Conservation (phyloP, 2,329 filamentous ascomycete species). For the Xylariaceae sp. region DNA sequence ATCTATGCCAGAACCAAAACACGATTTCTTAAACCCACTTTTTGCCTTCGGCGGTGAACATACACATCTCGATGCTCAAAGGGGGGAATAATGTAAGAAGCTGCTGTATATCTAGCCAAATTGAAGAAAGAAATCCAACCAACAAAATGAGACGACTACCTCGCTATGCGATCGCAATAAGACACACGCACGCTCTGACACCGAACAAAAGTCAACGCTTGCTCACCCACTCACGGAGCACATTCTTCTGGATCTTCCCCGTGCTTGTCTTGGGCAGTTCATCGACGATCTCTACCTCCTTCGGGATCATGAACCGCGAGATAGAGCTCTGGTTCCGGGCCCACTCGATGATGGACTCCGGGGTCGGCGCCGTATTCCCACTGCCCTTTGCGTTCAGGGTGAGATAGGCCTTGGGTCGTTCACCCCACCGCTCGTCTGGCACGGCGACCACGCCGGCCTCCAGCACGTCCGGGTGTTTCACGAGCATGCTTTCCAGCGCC, state of each 20-base stretch:
- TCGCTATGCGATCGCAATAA: too few species aligned
- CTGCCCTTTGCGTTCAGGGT: constrained; percentile 64
- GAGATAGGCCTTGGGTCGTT: constrained; percentile 89
- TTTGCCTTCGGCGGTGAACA: too few species aligned
- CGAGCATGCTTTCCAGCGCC: constrained; percentile 83
- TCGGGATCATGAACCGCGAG: constrained; percentile 81
- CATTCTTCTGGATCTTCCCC: constrained; percentile 94
- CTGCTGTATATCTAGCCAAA: too few species aligned
- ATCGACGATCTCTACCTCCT: constrained; percentile 68
- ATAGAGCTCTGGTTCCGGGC: constrained; percentile 75
- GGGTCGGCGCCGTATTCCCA: constrained; percentile 41
- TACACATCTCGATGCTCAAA: too few species aligned
- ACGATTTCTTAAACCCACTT: too few species aligned
- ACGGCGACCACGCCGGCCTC: constrained; percentile 90
- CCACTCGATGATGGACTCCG: constrained; percentile 76
- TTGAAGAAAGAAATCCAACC: too few species aligned
- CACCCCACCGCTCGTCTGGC: constrained; percentile 86
- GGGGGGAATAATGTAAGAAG: too few species aligned
- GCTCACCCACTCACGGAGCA: constrained; percentile 79
- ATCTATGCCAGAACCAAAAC: too few species aligned
- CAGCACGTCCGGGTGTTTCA: constrained; percentile 79
- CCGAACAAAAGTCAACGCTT: constrained; percentile 13
- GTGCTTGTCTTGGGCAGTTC: constrained; percentile 97
- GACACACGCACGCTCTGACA: too few species aligned
- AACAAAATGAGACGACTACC: too few species aligned